phyloP scores from a whole-genome alignment of 2,329 filamentous ascomycete species.

The Ascosphaera aggregata region DNA sequence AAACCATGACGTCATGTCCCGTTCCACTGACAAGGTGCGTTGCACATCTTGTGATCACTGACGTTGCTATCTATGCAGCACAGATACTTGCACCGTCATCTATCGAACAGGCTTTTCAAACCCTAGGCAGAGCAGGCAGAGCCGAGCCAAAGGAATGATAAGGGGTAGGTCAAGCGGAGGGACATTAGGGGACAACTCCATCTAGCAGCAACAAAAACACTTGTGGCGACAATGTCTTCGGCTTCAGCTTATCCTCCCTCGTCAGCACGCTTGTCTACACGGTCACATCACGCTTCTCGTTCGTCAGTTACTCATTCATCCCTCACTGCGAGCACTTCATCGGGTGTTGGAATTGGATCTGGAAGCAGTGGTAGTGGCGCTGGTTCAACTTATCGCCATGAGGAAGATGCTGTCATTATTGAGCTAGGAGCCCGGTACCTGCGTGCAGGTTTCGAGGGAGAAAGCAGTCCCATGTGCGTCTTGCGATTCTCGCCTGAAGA shows the following conservation, averaged over 20 bases:
- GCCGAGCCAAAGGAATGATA: too few species aligned
- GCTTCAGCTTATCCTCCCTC: constrained; percentile 7
- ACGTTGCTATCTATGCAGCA: too few species aligned
- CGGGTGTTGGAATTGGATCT: neutral
- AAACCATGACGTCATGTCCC: neutral
- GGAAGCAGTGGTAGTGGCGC: neutral
- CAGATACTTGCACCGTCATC: neutral
- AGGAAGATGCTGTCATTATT: constrained; percentile 67
- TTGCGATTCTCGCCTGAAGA: constrained; percentile 52
- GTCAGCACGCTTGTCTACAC: constrained; percentile 9
- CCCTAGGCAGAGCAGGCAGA: too few species aligned
- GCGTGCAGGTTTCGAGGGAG: constrained; percentile 67
- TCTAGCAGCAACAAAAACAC: too few species aligned
- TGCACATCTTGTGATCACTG: too few species aligned
- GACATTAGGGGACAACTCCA: too few species aligned
- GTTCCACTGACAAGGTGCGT: too few species aligned
- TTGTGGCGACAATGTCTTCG: constrained; percentile 1
- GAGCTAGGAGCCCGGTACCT: constrained; percentile 63
- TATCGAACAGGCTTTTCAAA: too few species aligned
- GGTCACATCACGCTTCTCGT: constrained; percentile 25
- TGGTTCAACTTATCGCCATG: constrained; percentile 34
- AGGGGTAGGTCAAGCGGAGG: too few species aligned
- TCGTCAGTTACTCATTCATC: constrained; percentile 26
- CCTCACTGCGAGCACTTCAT: neutral
- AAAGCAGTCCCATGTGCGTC: constrained; percentile 47